Evolutionary conservation across 2,329 filamentous ascomycete genomes (phyloP).

Genomic region (Penicillium capsulatum): DNA sequence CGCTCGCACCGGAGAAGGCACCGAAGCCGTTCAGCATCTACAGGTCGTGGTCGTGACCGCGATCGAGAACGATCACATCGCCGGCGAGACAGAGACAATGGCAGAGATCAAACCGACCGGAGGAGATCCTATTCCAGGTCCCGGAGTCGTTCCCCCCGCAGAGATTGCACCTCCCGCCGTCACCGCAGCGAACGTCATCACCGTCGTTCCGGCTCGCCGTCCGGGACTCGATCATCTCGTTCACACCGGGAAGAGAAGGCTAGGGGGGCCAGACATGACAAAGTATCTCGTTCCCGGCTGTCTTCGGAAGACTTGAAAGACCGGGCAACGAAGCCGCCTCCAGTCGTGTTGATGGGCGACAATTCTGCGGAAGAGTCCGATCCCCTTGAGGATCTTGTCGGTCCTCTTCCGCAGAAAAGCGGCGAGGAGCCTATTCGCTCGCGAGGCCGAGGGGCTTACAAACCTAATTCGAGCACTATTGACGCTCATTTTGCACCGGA

Average conservation of each 20-base stretch:
- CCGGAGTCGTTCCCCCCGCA: constrained; percentile 21
- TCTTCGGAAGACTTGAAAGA: constrained; percentile 6
- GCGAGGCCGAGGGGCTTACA: constrained; percentile 68
- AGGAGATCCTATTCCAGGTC: constrained; percentile 19
- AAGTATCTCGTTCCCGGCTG: constrained; percentile 3
- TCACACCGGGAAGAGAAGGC: constrained; percentile 4
- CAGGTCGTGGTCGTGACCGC: constrained; percentile 1
- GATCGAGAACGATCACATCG: constrained; percentile 23
- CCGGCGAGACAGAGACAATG: constrained; percentile 22
- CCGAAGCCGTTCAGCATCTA: constrained; percentile 26
- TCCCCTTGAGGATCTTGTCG: constrained; percentile 70
- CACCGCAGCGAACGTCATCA: constrained; percentile 27
- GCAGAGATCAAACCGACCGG: no score
- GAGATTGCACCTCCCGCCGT: constrained; percentile 13
- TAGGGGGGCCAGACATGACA: constrained; percentile 3
- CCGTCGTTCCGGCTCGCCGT: constrained; percentile 22
- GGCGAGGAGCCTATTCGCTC: constrained; percentile 45
- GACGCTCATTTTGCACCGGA: constrained; percentile 72
- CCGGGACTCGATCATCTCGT: constrained; percentile 12
- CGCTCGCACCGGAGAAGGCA: constrained; percentile 28
- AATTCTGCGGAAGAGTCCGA: constrained; percentile 54
- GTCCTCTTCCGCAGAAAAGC: constrained; percentile 56
- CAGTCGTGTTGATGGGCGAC: neutral
- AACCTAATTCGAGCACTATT: constrained; percentile 60
- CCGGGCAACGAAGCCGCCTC: neutral